These are phyloP conservation scores for Phytophthora megakarya DNA, from an alignment of 352 stramenopile genomes.

Conservation along the genomic window DNA sequence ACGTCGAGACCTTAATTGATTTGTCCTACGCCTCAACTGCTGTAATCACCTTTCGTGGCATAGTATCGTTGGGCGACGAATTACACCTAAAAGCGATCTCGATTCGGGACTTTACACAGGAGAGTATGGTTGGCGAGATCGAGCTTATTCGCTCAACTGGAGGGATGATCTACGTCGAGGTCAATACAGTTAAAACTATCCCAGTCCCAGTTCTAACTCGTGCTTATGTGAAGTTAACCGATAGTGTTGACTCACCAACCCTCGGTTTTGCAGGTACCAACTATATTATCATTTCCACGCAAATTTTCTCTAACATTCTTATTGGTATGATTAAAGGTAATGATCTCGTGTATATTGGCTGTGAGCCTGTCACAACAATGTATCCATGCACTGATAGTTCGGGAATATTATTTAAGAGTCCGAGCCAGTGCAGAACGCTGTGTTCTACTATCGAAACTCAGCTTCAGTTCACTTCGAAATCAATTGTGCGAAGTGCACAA, in stretches of 20 bases:
- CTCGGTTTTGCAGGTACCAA: constrained; percentile 45
- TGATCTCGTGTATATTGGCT: constrained; percentile 42
- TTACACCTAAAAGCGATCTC: constrained; percentile 49
- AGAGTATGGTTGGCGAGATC: constrained; percentile 24
- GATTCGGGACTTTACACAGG: constrained; percentile 19
- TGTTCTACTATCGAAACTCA: constrained; percentile 41
- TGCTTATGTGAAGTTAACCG: constrained; percentile 34
- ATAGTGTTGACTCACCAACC: constrained; percentile 2
- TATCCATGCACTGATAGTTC: constrained; percentile 30
- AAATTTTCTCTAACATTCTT: constrained; percentile 1
- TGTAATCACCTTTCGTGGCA: constrained; percentile 45
- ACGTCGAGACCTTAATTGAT: constrained; percentile 22
- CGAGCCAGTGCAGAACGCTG: constrained; percentile 29
- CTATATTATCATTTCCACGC: neutral
- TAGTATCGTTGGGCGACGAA: constrained; percentile 25
- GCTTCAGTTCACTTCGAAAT: constrained; percentile 36
- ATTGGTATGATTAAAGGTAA: constrained; percentile 27
- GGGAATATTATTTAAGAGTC: constrained; percentile 4
- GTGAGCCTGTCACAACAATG: constrained; percentile 26
- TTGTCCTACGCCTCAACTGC: constrained; percentile 25
- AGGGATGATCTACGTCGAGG: constrained; percentile 44
- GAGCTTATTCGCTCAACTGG: constrained; percentile 42
- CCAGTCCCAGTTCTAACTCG: constrained; percentile 35
- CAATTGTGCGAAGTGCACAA: constrained; percentile 34
- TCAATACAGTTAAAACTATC: constrained; percentile 3